Conservation (phyloP, 2,329 filamentous ascomycete species). For the Ophiostoma fasciatum region DNA sequence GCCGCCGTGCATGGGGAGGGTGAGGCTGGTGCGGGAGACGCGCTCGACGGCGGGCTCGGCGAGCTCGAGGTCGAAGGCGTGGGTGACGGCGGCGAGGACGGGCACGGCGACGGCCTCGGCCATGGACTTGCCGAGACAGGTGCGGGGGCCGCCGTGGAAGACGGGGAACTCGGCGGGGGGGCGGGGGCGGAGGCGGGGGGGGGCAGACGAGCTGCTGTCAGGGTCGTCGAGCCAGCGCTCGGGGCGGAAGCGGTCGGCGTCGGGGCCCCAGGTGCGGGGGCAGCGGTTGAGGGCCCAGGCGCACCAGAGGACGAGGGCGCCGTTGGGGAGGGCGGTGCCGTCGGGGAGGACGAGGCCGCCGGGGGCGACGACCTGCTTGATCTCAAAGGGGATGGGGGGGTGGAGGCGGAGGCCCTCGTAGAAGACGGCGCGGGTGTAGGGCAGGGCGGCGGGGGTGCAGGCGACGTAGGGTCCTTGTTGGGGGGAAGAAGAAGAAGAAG, state of each 20-base stretch:
- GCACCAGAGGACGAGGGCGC: constrained; percentile 46
- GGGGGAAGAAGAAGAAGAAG: no score
- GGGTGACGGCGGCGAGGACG: constrained; percentile 34
- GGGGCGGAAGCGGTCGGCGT: constrained; percentile 40
- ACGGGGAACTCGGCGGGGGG: constrained; percentile 44
- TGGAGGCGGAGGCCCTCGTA: constrained; percentile 47
- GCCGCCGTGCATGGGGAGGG: constrained; percentile 48
- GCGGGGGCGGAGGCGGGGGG: constrained; percentile 24
- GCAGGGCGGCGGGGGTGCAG: constrained; percentile 28
- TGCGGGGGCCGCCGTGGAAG: constrained; percentile 48
- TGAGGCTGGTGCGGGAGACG: constrained; percentile 44
- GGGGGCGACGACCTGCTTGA: constrained; percentile 42
- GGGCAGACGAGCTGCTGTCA: not conserved
- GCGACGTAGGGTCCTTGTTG: no score
- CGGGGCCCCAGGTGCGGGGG: constrained; percentile 36
- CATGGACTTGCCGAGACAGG: constrained; percentile 49
- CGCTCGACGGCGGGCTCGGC: constrained; percentile 23
- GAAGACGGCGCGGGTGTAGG: constrained; percentile 46
- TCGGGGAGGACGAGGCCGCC: constrained; percentile 37
- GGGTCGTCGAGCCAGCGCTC: constrained; percentile 34
- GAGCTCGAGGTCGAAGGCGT: constrained; percentile 34
- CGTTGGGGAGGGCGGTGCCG: constrained; percentile 39
- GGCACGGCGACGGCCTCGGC: constrained; percentile 44
- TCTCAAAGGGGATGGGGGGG: constrained; percentile 51
- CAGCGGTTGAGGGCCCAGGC: constrained; percentile 51